Evolutionary conservation across 202 grass and related monocot genomes (phyloP).

Genomic region (Hordeum pubiflorum): DNA sequence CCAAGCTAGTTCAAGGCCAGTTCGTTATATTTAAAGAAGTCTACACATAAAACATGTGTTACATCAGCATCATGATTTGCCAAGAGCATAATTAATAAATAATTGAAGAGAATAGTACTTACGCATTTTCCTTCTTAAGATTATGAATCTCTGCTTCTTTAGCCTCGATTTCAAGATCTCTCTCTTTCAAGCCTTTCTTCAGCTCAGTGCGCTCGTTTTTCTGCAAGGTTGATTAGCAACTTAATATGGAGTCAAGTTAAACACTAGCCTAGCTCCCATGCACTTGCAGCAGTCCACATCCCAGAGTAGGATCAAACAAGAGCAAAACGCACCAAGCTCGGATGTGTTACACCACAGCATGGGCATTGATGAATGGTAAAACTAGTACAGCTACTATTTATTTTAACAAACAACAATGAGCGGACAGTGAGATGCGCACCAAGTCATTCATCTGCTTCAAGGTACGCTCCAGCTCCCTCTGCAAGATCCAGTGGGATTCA

Average conservation of each 20-base stretch:
- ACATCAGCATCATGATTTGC: neutral
- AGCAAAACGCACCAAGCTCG: neutral
- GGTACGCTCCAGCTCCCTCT: constrained; percentile 52
- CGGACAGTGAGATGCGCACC: constrained; percentile 31
- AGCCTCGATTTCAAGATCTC: constrained; percentile 63
- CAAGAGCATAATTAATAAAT: neutral
- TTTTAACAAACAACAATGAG: neutral
- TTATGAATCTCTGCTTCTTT: constrained; percentile 63
- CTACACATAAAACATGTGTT: neutral
- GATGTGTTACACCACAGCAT: neutral
- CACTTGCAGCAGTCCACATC: neutral
- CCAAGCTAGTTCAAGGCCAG: neutral
- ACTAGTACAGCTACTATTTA: neutral
- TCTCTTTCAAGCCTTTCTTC: constrained; percentile 50
- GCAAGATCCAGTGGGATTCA: neutral
- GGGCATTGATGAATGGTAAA: neutral
- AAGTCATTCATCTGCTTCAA: constrained; percentile 40
- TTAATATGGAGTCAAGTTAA: neutral
- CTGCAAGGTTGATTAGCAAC: constrained; percentile 23
- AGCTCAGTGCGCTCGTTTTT: constrained; percentile 56
- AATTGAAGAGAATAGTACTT: constrained; percentile 17
- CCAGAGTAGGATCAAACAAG: neutral
- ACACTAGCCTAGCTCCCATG: neutral
- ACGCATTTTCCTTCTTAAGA: constrained; percentile 53
- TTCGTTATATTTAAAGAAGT: neutral